Conservation (phyloP, 2,329 filamentous ascomycete species). For the Diaporthe aspalathi region DNA sequence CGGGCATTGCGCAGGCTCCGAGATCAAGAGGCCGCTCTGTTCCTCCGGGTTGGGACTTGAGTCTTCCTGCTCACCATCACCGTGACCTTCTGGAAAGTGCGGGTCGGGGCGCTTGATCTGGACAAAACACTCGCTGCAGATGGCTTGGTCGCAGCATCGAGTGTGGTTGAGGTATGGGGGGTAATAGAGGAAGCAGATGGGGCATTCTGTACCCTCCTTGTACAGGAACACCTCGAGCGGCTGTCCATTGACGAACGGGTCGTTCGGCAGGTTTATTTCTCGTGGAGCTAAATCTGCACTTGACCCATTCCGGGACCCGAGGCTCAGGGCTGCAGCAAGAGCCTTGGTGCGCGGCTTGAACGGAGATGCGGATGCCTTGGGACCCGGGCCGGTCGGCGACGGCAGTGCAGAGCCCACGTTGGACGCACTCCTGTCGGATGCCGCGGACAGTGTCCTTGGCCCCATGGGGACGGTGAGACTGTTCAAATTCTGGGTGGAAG, state of each 20-base stretch:
- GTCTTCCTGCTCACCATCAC: constrained; percentile 59
- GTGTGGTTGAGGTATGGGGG: constrained; percentile 95
- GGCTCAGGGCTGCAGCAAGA: constrained; percentile 81
- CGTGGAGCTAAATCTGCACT: constrained; percentile 78
- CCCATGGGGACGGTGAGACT: constrained; percentile 84
- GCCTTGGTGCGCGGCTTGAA: constrained; percentile 91
- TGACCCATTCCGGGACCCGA: constrained; percentile 78
- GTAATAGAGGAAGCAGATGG: constrained; percentile 96
- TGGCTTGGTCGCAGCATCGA: constrained; percentile 93
- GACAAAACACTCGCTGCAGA: constrained; percentile 98
- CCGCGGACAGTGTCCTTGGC: constrained; percentile 79
- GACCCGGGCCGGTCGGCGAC: constrained; percentile 64
- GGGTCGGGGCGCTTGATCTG: constrained; percentile 97
- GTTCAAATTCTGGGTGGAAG: constrained; percentile 72
- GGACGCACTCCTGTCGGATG: constrained; percentile 76
- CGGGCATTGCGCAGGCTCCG: constrained; percentile 90
- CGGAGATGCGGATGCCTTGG: constrained; percentile 63
- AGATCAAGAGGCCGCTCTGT: constrained; percentile 77
- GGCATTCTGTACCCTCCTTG: constrained; percentile 90
- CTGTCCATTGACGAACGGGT: constrained; percentile 94
- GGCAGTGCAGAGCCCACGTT: constrained; percentile 71
- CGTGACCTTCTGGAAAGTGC: constrained; percentile 83
- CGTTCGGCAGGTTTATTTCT: constrained; percentile 82
- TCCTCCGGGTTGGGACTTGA: constrained; percentile 59
- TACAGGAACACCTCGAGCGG: constrained; percentile 93